phyloP scores from a whole-genome alignment of 176 grass and related monocot species.

The Rhynchospora pubera region DNA sequence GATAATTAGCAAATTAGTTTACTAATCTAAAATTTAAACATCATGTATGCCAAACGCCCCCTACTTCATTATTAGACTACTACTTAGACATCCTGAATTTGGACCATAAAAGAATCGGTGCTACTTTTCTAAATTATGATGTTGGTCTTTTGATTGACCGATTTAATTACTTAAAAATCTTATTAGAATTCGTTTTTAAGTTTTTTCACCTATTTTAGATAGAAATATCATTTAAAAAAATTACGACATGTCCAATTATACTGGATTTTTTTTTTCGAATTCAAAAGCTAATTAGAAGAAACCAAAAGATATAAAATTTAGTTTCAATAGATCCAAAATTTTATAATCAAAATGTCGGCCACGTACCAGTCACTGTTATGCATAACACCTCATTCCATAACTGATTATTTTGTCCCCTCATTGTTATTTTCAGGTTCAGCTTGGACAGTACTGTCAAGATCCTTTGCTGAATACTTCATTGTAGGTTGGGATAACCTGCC shows the following conservation, averaged over 20 bases:
- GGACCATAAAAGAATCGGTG: no score
- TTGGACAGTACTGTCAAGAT: constrained; percentile 80
- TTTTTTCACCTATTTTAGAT: background rate
- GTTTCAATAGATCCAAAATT: background rate
- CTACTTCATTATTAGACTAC: no score
- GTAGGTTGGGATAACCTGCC: constrained; percentile 89
- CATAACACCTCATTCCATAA: background rate
- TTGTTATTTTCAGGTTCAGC: constrained; percentile 55
- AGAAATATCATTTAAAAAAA: background rate
- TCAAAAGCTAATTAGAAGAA: background rate
- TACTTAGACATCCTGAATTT: no score
- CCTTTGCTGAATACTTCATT: constrained; percentile 72
- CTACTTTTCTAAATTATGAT: background rate
- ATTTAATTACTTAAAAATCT: background rate
- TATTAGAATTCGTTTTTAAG: background rate
- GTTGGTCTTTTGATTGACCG: background rate
- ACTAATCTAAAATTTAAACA: no score
- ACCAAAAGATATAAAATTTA: background rate
- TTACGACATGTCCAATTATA: background rate
- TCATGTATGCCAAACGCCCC: no score
- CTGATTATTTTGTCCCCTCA: background rate
- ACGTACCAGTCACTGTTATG: background rate
- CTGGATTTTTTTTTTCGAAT: background rate
- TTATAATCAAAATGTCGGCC: background rate
- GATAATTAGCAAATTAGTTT: no score